Conservation (phyloP, 2,329 filamentous ascomycete species). For the Sarocladium kiliense region DNA sequence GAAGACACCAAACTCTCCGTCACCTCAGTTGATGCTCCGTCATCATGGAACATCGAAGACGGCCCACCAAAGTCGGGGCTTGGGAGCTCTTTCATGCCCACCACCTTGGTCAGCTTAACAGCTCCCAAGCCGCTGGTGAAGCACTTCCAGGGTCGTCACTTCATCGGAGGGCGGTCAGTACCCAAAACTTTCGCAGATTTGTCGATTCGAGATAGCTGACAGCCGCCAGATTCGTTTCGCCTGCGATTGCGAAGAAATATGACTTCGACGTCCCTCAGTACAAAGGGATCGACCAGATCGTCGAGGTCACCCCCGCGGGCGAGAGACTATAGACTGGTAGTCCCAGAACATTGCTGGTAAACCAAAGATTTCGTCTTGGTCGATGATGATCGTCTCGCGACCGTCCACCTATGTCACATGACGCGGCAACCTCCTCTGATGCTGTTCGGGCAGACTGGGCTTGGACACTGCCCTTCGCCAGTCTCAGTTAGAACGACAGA, state of each 20-base stretch:
- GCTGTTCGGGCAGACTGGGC: conserved; percentile 54
- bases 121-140: conserved; percentile 88
- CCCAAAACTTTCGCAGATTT: neutral
- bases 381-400: neutral
- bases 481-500: conserved; percentile 36
- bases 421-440: conserved; percentile 49
- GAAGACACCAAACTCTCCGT: conserved; percentile 70
- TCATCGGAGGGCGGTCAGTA: conserved; percentile 74
- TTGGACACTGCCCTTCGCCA: conserved; percentile 51
- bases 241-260: conserved; percentile 77
- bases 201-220: conserved; percentile 10
- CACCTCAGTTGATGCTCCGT: conserved; percentile 86
- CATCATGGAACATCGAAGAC: conserved; percentile 86
- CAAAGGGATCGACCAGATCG: conserved; percentile 80
- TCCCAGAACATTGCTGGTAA: neutral
- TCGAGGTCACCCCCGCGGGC: conserved; percentile 58
- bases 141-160: conserved; percentile 82
- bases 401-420: conserved; percentile 36
- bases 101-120: conserved; percentile 78
- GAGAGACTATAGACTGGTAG: conserved; percentile 44
- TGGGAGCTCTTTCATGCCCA: conserved; percentile 76
- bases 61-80: conserved; percentile 75
- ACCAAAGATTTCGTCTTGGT: neutral
- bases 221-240: conserved; percentile 67
- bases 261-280: conserved; percentile 78